These are phyloP conservation scores for Volvariella surrecta DNA, from an alignment of 1,284 basidiomycete genomes.

Conservation along the genomic window DNA sequence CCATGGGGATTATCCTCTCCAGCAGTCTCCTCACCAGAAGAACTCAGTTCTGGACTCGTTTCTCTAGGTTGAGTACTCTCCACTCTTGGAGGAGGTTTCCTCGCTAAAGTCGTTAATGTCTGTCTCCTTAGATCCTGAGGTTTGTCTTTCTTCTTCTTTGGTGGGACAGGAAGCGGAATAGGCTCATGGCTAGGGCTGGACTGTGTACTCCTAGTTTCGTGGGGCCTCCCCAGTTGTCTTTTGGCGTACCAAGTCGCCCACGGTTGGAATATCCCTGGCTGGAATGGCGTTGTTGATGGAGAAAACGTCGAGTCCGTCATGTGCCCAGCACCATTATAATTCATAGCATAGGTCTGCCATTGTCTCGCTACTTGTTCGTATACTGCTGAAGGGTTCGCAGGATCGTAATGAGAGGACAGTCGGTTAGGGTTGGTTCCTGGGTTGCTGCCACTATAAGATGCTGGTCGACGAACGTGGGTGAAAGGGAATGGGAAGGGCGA, in stretches of 20 bases:
- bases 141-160: conserved; percentile 18
- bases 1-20: conserved; percentile 20
- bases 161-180: conserved; percentile 42
- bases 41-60: conserved; percentile 64
- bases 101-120: conserved; percentile 13
- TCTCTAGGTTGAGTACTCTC: conserved; percentile 75
- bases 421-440: conserved; percentile 25
- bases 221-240: conserved; percentile 13
- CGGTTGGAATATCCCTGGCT: conserved; percentile 17
- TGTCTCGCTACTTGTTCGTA: conserved; percentile 62
- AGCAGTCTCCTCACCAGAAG: conserved; percentile 38
- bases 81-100: conserved; percentile 62
- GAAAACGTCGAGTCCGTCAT: conserved; percentile 66
- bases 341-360: conserved; percentile 70
- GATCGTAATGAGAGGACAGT: conserved; percentile 29
- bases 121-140: conserved; percentile 15
- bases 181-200: conserved; percentile 74
- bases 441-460: conserved; percentile 17
- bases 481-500: conserved; percentile 74
- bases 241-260: conserved; percentile 7
- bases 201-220: conserved; percentile 48
- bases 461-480: conserved; percentile 51
- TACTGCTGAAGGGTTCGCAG: conserved; percentile 41
- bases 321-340: conserved; percentile 49
- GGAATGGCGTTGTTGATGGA: conserved; percentile 64